phyloP scores from a whole-genome alignment of 495 filamentous ascomycete species.

The Neurospora hispaniola region DNA sequence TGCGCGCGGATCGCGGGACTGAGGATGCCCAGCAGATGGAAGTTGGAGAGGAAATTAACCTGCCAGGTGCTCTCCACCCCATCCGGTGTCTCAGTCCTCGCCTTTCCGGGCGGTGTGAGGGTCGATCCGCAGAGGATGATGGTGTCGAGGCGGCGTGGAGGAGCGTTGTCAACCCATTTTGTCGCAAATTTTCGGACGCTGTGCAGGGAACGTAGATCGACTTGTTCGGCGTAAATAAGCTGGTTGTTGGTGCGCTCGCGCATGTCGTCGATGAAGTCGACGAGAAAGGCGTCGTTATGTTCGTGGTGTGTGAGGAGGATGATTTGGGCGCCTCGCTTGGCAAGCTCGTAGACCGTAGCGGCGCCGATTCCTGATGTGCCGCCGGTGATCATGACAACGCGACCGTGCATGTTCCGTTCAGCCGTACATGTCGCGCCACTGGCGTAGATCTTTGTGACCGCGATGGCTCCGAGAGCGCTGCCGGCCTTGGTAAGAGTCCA shows the following conservation, averaged over 20 bases:
- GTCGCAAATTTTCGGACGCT: conserved; percentile 92
- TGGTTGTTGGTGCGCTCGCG: conserved; percentile 71
- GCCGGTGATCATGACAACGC: conserved; percentile 88
- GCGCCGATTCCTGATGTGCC: conserved; percentile 92
- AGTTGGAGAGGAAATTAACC: conserved; percentile 90
- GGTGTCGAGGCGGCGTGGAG: conserved; percentile 86
- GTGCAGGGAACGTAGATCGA: conserved; percentile 77
- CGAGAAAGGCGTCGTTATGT: conserved; percentile 73
- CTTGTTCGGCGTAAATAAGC: conserved; percentile 88
- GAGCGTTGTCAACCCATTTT: conserved; percentile 94
- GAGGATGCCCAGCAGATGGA: conserved; percentile 84
- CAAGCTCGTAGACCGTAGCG: conserved; percentile 59
- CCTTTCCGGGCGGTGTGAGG: conserved; percentile 51
- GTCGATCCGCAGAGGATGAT: conserved; percentile 76
- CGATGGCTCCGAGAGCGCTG: conserved; percentile 49
- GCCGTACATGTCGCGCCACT: conserved; percentile 62
- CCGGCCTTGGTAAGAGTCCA: conserved; percentile 48
- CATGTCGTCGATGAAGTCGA: conserved; percentile 85
- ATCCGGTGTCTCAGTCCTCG: conserved; percentile 51
- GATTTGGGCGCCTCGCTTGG: conserved; percentile 76
- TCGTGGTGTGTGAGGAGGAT: conserved; percentile 79
- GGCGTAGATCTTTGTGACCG: conserved; percentile 66
- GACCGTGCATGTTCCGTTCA: conserved; percentile 83
- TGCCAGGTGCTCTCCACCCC: conserved; percentile 85
- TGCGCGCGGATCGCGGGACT: conserved; percentile 80